Conservation (phyloP, 257 asterid genomes). For the Gardenia jasminoides region DNA sequence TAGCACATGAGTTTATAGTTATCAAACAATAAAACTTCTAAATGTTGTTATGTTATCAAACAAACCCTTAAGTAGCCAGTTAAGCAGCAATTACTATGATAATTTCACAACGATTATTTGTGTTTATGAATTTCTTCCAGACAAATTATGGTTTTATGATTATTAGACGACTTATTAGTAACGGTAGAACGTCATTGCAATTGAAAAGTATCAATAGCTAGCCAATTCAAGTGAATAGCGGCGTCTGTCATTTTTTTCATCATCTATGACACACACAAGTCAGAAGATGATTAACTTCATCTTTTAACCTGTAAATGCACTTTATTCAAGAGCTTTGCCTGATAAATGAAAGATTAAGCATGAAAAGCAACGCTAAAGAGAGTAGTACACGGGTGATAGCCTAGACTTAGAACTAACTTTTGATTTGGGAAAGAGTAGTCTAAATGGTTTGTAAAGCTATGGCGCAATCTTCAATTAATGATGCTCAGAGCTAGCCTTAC, state of each 20-base stretch:
- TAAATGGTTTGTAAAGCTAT: no score
- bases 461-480: not conserved
- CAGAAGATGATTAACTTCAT: not conserved
- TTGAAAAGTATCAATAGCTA: not conserved
- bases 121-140: not conserved
- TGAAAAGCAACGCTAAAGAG: no score
- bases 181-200: not conserved
- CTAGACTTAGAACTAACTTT: not conserved
- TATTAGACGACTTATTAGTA: not conserved
- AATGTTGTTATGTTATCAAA: no score
- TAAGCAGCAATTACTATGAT: no score
- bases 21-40: no score
- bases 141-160: no score
- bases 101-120: not conserved
- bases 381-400: not conserved
- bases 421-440: not conserved
- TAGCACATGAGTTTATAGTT: no score
- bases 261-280: not conserved
- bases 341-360: not conserved
- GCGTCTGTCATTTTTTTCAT: no score
- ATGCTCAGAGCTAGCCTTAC: not conserved
- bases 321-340: not conserved
- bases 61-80: no score
- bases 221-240: conserved; percentile 8
- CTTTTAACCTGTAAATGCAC: no score